Evolutionary conservation across 441 rosid genomes (phyloP).

Genomic region (Adansonia rubrostipa): DNA sequence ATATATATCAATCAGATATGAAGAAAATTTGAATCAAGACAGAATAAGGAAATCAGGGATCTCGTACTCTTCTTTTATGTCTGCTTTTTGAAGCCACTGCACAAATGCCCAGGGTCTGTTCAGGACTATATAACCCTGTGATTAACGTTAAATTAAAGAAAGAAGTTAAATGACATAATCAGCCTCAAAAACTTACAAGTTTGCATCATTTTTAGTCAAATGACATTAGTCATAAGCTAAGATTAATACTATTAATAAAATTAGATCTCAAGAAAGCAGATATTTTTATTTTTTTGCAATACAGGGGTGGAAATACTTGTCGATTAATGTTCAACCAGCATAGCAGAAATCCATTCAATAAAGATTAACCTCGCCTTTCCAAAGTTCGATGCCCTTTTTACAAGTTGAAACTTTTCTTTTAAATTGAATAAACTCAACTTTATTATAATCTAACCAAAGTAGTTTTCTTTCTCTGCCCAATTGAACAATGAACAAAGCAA

Average conservation of each 20-base stretch:
- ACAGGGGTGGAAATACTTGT: neutral
- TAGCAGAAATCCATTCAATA: neutral
- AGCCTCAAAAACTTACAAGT: neutral
- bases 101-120: constrained; percentile 99
- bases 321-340: neutral
- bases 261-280: neutral
- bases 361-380: constrained; percentile 8
- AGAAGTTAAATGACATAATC: neutral
- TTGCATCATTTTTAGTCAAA: neutral
- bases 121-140: constrained; percentile 91
- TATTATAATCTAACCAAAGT: neutral
- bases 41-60: constrained; percentile 23
- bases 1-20: constrained; percentile 24
- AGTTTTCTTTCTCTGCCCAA: neutral
- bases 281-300: neutral
- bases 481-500: neutral
- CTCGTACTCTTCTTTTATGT: constrained; percentile 89
- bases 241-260: neutral
- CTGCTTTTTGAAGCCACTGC: constrained; percentile 89
- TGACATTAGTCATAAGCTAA: neutral
- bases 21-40: constrained; percentile 13
- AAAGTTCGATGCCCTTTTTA: neutral
- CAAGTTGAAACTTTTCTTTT: neutral
- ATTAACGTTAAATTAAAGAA: constrained; percentile 7
- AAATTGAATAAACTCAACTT: neutral